Conservation (phyloP, 495 filamentous ascomycete genomes). For the Lophium mytilinum region DNA sequence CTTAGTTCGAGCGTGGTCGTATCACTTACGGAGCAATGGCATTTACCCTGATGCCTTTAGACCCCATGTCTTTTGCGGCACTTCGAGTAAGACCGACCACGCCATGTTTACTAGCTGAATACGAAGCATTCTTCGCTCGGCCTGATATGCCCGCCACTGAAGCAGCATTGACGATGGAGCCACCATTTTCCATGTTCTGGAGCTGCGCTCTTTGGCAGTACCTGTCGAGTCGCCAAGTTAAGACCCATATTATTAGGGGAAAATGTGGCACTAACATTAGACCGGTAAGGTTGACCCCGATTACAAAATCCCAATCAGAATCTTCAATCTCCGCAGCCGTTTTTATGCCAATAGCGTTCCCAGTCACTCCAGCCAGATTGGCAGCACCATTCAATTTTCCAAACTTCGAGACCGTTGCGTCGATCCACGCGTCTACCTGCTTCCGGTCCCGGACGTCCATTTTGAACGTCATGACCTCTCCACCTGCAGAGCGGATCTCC, state of each 20-base stretch:
- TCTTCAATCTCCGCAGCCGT: background rate
- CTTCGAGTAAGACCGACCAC: conserved; percentile 14
- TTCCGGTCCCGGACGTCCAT: conserved; percentile 2
- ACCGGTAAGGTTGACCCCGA: conserved; percentile 9
- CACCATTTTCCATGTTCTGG: conserved; percentile 4
- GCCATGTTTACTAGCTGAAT: conserved; percentile 11
- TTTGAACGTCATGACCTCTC: background rate
- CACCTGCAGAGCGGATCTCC: background rate
- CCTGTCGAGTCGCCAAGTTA: conserved; percentile 20
- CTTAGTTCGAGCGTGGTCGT: background rate
- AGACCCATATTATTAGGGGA: conserved; percentile 17
- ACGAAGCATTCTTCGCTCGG: background rate
- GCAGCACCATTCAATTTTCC: conserved; percentile 12
- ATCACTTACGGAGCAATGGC: conserved; percentile 16
- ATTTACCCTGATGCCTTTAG: conserved; percentile 9
- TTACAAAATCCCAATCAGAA: conserved; percentile 13
- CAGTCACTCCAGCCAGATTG: conserved; percentile 9
- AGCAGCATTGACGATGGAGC: conserved; percentile 14
- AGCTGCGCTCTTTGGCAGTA: conserved; percentile 11
- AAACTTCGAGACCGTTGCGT: conserved; percentile 1
- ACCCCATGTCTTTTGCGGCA: conserved; percentile 12
- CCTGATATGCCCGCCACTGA: conserved; percentile 2
- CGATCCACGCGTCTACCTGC: conserved; percentile 13
- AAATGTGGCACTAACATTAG: conserved; percentile 1
- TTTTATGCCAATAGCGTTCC: conserved; percentile 1